A percentile compares a stretch with the other conserved stretches of the same genome.
phyloP scores from a whole-genome alignment of 495 filamentous ascomycete species.

The Penicillium mononematosum region DNA sequence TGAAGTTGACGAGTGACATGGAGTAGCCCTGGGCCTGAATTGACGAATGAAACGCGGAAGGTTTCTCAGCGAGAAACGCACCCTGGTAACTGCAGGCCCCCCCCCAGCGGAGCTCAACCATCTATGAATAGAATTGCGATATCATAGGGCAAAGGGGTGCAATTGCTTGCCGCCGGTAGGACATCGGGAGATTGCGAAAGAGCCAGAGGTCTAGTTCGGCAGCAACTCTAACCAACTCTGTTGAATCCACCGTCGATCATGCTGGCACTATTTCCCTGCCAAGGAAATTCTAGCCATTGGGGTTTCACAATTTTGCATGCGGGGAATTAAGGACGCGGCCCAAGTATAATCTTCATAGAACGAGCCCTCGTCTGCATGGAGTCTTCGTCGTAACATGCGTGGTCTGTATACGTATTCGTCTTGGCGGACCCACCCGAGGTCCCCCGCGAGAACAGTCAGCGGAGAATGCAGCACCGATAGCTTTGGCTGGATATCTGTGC shows the following conservation, averaged over 20 bases:
- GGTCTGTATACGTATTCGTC: conserved; percentile 3
- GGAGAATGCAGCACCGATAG: background rate
- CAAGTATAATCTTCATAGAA: conserved; percentile 6
- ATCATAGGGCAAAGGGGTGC: background rate
- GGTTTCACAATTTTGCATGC: conserved; percentile 5
- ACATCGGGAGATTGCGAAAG: too few relatives aligned
- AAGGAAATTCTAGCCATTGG: conserved; percentile 1
- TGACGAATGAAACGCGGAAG: conserved; percentile 9
- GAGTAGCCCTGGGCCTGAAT: background rate
- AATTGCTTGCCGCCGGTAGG: background rate
- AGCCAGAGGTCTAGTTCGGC: background rate
- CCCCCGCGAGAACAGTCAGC: conserved; percentile 1
- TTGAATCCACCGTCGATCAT: conserved; percentile 7
- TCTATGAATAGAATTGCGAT: background rate
- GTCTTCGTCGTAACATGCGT: background rate
- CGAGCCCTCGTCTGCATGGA: background rate
- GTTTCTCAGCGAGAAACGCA: conserved; percentile 9
- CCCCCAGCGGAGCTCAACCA: conserved; percentile 13
- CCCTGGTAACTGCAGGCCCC: conserved; percentile 4
- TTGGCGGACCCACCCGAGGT: background rate
- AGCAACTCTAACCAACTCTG: background rate
- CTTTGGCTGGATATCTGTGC: background rate
- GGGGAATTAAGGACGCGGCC: conserved; percentile 6
- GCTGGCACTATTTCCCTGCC: background rate
- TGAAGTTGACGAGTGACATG: conserved; percentile 13